Percentiles rank a stretch among this genome's conserved stretches.
These are phyloP conservation scores for Piedraia hortae DNA, from an alignment of 2,329 filamentous ascomycete genomes.

Conservation along the genomic window DNA sequence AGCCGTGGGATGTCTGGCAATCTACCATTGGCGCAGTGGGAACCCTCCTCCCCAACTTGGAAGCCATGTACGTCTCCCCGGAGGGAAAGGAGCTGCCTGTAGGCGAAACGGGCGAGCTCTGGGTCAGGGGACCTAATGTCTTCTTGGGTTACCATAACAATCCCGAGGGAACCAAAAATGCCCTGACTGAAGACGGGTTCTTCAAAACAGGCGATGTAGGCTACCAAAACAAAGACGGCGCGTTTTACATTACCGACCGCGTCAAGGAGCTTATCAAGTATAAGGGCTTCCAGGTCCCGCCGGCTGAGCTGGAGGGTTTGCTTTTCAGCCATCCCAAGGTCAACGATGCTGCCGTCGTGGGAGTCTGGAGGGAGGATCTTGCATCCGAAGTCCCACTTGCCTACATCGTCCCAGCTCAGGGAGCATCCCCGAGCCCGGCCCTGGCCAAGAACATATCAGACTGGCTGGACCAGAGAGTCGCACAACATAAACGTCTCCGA, in stretches of 20 bases:
- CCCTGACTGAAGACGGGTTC: constrained; percentile 49
- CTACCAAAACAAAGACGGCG: constrained; percentile 45
- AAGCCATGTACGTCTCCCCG: constrained; percentile 48
- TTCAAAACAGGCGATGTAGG: constrained; percentile 80
- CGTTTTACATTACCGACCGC: constrained; percentile 75
- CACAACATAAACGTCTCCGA: constrained; percentile 18
- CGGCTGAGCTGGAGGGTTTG: constrained; percentile 20
- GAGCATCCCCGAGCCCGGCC: constrained; percentile 9
- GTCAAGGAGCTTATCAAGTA: constrained; percentile 44
- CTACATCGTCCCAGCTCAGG: constrained; percentile 15
- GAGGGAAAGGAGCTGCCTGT: constrained; percentile 29
- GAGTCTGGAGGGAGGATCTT: constrained; percentile 18
- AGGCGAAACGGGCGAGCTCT: constrained; percentile 30
- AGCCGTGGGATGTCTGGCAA: constrained; percentile 45
- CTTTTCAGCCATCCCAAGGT: constrained; percentile 17
- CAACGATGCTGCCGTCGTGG: constrained; percentile 19
- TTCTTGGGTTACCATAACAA: constrained; percentile 58
- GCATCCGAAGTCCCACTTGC: constrained; percentile 20
- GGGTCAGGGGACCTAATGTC: constrained; percentile 53
- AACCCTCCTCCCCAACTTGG: constrained; percentile 48
- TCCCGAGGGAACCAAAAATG: constrained; percentile 37
- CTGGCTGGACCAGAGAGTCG: constrained; percentile 18
- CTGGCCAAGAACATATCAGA: constrained; percentile 15
- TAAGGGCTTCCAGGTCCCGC: constrained; percentile 12
- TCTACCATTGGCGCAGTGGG: constrained; percentile 54